Conservation (phyloP, 345 rosid genomes). For the Acer campestre region DNA sequence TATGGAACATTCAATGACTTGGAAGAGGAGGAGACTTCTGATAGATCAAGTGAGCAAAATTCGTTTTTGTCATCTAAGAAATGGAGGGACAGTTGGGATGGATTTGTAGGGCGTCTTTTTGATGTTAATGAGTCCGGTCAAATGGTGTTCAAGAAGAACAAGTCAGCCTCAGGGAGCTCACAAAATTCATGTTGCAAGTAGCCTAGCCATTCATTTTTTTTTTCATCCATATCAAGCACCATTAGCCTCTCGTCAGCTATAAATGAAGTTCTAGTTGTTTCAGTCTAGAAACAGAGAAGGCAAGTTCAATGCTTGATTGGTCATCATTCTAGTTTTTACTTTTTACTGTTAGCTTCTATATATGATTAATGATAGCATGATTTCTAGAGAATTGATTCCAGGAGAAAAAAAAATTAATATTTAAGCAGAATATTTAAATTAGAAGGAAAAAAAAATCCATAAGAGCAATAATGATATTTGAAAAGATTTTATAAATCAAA, state of each 20-base stretch:
- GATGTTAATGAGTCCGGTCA: constrained; percentile 57
- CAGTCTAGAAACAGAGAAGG: neutral
- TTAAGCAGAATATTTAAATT: too few relatives aligned
- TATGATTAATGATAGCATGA: neutral
- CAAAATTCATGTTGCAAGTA: neutral
- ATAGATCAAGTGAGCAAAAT: constrained; percentile 35
- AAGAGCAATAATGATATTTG: too few relatives aligned
- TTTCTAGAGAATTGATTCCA: neutral
- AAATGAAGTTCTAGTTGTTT: neutral
- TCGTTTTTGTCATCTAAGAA: constrained; percentile 41
- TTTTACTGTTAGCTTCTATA: neutral
- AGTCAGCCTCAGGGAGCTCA: constrained; percentile 20
- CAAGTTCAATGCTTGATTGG: neutral
- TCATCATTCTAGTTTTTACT: neutral
- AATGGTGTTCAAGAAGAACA: constrained; percentile 48
- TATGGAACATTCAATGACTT: constrained; percentile 74
- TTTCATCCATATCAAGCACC: constrained; percentile 10
- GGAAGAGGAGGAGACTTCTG: constrained; percentile 61
- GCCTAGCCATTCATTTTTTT: constrained; percentile 15
- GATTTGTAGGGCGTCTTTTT: constrained; percentile 50
- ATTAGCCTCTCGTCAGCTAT: neutral
- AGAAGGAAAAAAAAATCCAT: too few relatives aligned
- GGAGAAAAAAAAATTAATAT: neutral
- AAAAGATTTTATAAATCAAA: too few relatives aligned
- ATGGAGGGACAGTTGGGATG: constrained; percentile 57